A percentile compares a stretch with the other conserved stretches of the same genome.
Evolutionary conservation across 2,329 filamentous ascomycete species (phyloP).

Genomic region (Zymoseptoria pseudotritici): DNA sequence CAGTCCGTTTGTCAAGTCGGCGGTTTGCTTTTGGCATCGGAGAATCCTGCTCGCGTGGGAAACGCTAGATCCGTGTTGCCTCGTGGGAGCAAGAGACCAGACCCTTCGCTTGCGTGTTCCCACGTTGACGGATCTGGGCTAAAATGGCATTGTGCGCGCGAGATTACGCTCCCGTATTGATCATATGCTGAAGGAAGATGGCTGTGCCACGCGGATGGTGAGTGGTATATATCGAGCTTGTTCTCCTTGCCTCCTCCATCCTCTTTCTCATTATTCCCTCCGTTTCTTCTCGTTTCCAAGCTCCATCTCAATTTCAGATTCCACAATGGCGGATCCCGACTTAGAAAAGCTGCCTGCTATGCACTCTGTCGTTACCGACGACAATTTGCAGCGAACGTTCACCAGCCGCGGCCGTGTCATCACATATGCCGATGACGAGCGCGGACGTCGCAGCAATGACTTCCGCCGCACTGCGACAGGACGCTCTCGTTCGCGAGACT

Average conservation of each 20-base stretch:
- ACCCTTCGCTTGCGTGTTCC: not conserved
- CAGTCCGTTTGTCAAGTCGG: not conserved
- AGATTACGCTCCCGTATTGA: not conserved
- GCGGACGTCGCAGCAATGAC: not conserved
- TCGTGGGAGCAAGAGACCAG: not conserved
- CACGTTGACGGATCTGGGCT: not conserved
- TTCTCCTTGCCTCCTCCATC: not conserved
- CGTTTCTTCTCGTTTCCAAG: not conserved
- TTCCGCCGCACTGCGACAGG: not conserved
- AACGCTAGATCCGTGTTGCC: not conserved
- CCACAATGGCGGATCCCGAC: not conserved
- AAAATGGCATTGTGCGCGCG: not conserved
- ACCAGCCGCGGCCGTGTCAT: not conserved
- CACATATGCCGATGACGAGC: not conserved
- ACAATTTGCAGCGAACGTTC: not conserved
- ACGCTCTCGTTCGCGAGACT: slow-evolving; percentile 23
- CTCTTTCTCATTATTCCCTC: not conserved
- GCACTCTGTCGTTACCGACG: not conserved
- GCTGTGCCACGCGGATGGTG: not conserved
- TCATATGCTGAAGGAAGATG: not conserved
- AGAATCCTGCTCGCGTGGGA: not conserved
- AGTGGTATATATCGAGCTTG: not conserved
- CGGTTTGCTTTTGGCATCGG: not conserved
- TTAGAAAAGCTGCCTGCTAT: not conserved
- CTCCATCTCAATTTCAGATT: not conserved